Evolutionary conservation across 1,284 basidiomycete species (phyloP).

Genomic region (Austroboletus novae-zelandiae): DNA sequence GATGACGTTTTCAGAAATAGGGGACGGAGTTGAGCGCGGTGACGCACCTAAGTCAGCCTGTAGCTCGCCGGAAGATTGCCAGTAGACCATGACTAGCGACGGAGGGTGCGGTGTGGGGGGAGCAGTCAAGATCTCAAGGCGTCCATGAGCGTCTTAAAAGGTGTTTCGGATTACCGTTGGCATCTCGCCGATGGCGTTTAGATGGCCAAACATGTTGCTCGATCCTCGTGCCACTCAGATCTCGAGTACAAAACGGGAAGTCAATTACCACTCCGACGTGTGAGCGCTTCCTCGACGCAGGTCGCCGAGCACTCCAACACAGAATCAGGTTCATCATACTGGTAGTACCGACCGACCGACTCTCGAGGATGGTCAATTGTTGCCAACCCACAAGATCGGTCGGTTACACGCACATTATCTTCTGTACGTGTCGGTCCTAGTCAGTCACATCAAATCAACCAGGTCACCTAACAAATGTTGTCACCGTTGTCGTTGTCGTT

Average conservation of each 20-base stretch:
- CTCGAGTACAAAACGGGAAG: conserved; percentile 8
- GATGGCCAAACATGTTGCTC: conserved; percentile 7
- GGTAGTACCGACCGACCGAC: neutral
- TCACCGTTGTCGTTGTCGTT: too few species aligned
- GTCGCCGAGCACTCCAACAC: neutral
- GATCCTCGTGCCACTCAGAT: neutral
- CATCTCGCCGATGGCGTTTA: conserved; percentile 20
- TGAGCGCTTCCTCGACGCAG: conserved; percentile 6
- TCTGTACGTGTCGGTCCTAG: too few species aligned
- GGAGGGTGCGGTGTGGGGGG: neutral
- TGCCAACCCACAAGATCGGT: neutral
- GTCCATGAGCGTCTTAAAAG: conserved; percentile 14
- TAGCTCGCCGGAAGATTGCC: conserved; percentile 53
- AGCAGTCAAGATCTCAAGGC: neutral
- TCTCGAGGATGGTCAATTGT: neutral
- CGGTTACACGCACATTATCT: neutral
- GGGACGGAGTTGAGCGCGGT: neutral
- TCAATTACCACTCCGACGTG: conserved; percentile 3
- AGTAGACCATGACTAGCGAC: conserved; percentile 47
- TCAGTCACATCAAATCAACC: too few species aligned
- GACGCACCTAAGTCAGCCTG: conserved; percentile 46
- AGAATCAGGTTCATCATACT: neutral
- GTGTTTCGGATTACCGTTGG: conserved; percentile 3
- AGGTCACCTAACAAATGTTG: too few species aligned
- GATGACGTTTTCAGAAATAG: conserved; percentile 7